Evolutionary conservation across 768 basidiomycete genomes (phyloP).

Genomic region (Epithele typhae): DNA sequence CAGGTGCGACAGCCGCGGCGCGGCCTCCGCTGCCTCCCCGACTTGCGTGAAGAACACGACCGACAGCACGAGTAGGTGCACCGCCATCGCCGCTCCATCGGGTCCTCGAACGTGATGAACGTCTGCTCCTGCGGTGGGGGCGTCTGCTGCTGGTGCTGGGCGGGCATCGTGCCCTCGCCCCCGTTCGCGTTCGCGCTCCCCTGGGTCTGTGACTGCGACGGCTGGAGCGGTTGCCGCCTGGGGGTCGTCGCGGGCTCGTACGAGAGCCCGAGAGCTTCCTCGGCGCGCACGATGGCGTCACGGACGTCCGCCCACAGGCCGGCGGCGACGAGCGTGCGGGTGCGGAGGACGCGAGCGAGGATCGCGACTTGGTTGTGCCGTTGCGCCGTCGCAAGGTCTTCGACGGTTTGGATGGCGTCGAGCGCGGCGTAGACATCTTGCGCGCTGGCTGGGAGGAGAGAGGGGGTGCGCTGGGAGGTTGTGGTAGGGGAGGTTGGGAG

Average conservation of each 20-base stretch:
- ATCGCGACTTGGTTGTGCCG: slow-evolving; percentile 41
- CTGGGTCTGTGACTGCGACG: slow-evolving; percentile 2
- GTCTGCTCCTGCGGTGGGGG: slow-evolving; percentile 7
- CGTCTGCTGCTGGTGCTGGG: not conserved
- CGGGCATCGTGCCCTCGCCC: not conserved
- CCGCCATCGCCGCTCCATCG: slow-evolving; percentile 37
- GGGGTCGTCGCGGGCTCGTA: slow-evolving; percentile 21
- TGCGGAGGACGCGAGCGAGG: slow-evolving; percentile 50
- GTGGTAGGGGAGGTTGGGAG: no score
- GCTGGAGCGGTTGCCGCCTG: slow-evolving; percentile 14
- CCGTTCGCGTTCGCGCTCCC: not conserved
- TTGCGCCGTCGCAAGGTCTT: slow-evolving; percentile 26
- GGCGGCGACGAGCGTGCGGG: slow-evolving; percentile 51
- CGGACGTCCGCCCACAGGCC: slow-evolving; percentile 51
- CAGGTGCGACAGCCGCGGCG: slow-evolving; percentile 49
- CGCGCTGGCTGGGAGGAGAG: slow-evolving; percentile 12
- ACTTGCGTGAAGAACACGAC: slow-evolving; percentile 59
- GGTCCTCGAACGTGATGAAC: slow-evolving; percentile 29
- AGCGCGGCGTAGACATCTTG: slow-evolving; percentile 28
- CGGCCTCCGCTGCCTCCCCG: slow-evolving; percentile 44
- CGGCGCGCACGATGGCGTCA: slow-evolving; percentile 44
- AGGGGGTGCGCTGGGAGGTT: not conserved
- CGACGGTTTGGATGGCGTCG: slow-evolving; percentile 29
- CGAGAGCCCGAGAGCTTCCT: slow-evolving; percentile 45
- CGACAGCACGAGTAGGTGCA: slow-evolving; percentile 61